These are phyloP conservation scores for Xanthoconium separans DNA, from an alignment of 1,284 basidiomycete species.

Conservation along the genomic window DNA sequence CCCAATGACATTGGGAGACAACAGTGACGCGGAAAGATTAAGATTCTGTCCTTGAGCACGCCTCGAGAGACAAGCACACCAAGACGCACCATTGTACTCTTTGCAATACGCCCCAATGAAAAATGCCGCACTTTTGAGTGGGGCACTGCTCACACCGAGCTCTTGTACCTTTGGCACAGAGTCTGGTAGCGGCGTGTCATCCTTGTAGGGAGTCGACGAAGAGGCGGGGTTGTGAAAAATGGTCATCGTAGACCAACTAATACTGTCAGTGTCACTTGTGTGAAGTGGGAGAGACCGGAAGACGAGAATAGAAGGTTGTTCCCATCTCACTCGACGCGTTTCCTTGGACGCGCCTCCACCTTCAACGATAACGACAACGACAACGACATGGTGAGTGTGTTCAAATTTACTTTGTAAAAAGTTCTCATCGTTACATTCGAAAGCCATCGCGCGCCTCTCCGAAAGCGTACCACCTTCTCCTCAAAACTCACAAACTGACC, in stretches of 20 bases:
- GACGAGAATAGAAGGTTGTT: conserved; percentile 25
- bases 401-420: not conserved
- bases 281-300: conserved; percentile 14
- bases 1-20: not conserved
- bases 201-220: conserved; percentile 51
- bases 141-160: conserved; percentile 89
- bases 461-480: conserved; percentile 60
- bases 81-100: conserved; percentile 87
- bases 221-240: conserved; percentile 44
- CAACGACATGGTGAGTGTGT: conserved; percentile 24
- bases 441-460: conserved; percentile 45
- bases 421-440: not conserved
- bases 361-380: conserved; percentile 1
- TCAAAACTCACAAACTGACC: conserved; percentile 71
- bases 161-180: conserved; percentile 85
- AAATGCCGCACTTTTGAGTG: conserved; percentile 95
- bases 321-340: conserved; percentile 15
- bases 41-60: conserved; percentile 1
- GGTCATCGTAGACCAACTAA: conserved; percentile 49
- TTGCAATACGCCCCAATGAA: conserved; percentile 97
- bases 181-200: conserved; percentile 74
- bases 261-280: too few species aligned
- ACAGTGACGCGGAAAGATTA: too few species aligned
- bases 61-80: not conserved
- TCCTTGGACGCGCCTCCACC: not conserved